These are phyloP conservation scores for Aristolochia fimbriata DNA, from an alignment of 164 flowering plant species.

Conservation along the genomic window DNA sequence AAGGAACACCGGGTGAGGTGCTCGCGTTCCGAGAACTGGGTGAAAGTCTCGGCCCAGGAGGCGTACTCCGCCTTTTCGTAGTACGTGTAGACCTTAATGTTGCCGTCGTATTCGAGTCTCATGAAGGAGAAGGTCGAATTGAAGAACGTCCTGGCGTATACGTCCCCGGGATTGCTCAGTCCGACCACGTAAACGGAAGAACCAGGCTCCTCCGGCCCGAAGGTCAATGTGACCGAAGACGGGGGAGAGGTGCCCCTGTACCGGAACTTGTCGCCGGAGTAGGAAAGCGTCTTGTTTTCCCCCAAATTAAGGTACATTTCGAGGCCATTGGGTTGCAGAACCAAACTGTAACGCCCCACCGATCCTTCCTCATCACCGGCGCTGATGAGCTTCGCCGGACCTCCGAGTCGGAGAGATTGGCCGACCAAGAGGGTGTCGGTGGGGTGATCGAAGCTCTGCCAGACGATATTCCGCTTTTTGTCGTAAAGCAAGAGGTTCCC, in stretches of 20 bases:
- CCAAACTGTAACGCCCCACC: slow-evolving; percentile 21
- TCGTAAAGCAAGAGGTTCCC: slow-evolving; percentile 50
- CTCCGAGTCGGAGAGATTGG: slow-evolving; percentile 17
- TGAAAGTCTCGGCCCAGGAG: no score
- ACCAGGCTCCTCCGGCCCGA: slow-evolving; percentile 1
- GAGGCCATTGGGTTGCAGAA: slow-evolving; percentile 8
- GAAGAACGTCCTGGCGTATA: neutral
- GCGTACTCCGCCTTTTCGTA: no score
- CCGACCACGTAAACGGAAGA: slow-evolving; percentile 5
- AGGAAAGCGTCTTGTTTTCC: neutral
- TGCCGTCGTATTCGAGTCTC: slow-evolving; percentile 23
- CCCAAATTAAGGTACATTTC: slow-evolving; percentile 8
- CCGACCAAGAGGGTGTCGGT: slow-evolving; percentile 52
- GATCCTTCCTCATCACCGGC: no score
- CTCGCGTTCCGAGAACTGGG: no score
- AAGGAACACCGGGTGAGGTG: no score
- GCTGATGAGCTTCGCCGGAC: slow-evolving; percentile 11
- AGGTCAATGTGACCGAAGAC: slow-evolving; percentile 4
- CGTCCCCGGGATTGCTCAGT: neutral
- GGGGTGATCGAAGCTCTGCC: slow-evolving; percentile 54
- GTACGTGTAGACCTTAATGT: slow-evolving; percentile 20
- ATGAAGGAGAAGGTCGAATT: slow-evolving; percentile 17
- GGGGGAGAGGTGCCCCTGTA: no score
- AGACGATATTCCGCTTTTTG: slow-evolving; percentile 25
- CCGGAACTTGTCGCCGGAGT: slow-evolving; percentile 1